Percentiles rank a stretch among this genome's conserved stretches.
phyloP scores from a whole-genome alignment of 1,139 yeast genomes.

The Petasospora rhodanensis region DNA sequence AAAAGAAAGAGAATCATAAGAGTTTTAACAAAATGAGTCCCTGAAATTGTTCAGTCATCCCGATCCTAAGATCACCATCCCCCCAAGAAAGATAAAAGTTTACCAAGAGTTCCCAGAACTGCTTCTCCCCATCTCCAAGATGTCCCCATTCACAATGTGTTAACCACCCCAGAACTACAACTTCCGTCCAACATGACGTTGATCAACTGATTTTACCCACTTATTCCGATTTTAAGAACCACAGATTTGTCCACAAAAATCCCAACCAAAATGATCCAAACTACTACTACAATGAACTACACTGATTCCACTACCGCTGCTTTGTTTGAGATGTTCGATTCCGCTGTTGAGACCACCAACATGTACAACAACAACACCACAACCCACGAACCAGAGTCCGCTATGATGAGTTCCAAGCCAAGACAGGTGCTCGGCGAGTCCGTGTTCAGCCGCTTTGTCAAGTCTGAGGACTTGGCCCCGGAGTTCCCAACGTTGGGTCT shows the following conservation, averaged over 20 bases:
- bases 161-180: conserved; percentile 18
- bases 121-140: conserved; percentile 2
- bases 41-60: too few species aligned
- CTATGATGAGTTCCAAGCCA: conserved; percentile 17
- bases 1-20: conserved; percentile 2
- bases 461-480: conserved; percentile 19
- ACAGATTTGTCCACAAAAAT: neutral
- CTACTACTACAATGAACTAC: conserved; percentile 8
- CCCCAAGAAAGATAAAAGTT: conserved; percentile 3
- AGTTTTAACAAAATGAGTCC: conserved; percentile 1
- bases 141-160: conserved; percentile 20
- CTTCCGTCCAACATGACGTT: conserved; percentile 27
- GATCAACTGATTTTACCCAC: too few species aligned
- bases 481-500: conserved; percentile 20
- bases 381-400: conserved; percentile 1
- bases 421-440: conserved; percentile 39
- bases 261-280: conserved; percentile 2
- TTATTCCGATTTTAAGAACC: too few species aligned
- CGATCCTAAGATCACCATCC: too few species aligned
- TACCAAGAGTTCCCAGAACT: too few species aligned
- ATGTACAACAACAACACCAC: conserved; percentile 6
- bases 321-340: conserved; percentile 24
- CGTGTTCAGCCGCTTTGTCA: conserved; percentile 35
- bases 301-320: conserved; percentile 17
- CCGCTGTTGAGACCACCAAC: conserved; percentile 14